A percentile compares a stretch with the other conserved stretches of the same genome.
Evolutionary conservation across 106 monocot genomes (phyloP).

Genomic region (Phalaenopsis equestris): DNA sequence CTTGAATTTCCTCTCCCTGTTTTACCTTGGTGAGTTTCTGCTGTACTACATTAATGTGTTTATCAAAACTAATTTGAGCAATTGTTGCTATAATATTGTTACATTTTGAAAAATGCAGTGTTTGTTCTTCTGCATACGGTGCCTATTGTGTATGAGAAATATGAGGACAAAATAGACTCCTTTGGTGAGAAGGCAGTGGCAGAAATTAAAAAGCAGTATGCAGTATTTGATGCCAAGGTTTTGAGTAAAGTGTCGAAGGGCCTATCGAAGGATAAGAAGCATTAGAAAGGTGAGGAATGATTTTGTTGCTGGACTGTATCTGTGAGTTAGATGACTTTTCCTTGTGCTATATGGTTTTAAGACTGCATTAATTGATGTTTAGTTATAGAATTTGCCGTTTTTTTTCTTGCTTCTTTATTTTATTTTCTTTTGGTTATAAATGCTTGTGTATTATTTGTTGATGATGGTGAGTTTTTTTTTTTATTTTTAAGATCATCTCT

Average conservation of each 20-base stretch:
- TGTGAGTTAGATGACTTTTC: neutral
- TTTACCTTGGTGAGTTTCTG: slow-evolving; percentile 32
- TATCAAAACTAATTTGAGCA: neutral
- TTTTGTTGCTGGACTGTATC: neutral
- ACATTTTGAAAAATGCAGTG: slow-evolving; percentile 13
- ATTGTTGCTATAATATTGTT: neutral
- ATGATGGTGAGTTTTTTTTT: too few species aligned
- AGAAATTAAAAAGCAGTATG: slow-evolving; percentile 48
- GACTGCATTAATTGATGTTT: too few species aligned
- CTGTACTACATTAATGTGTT: neutral
- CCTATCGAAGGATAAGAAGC: slow-evolving; percentile 42
- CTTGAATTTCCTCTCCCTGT: slow-evolving; percentile 44
- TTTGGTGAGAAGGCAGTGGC: slow-evolving; percentile 38
- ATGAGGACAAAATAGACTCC: slow-evolving; percentile 33
- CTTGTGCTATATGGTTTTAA: too few species aligned
- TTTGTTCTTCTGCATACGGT: slow-evolving; percentile 40
- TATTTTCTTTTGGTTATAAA: too few species aligned
- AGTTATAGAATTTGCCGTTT: too few species aligned
- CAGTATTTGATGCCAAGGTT: slow-evolving; percentile 27
- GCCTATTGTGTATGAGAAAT: slow-evolving; percentile 52
- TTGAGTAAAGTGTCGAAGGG: slow-evolving; percentile 44
- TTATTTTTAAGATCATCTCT: too few species aligned
- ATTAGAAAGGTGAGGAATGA: neutral
- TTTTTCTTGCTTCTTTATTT: too few species aligned
- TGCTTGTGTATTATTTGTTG: too few species aligned